These are phyloP conservation scores for Xylaria sp. DNA, from an alignment of 2,329 filamentous ascomycete species.

Conservation along the genomic window DNA sequence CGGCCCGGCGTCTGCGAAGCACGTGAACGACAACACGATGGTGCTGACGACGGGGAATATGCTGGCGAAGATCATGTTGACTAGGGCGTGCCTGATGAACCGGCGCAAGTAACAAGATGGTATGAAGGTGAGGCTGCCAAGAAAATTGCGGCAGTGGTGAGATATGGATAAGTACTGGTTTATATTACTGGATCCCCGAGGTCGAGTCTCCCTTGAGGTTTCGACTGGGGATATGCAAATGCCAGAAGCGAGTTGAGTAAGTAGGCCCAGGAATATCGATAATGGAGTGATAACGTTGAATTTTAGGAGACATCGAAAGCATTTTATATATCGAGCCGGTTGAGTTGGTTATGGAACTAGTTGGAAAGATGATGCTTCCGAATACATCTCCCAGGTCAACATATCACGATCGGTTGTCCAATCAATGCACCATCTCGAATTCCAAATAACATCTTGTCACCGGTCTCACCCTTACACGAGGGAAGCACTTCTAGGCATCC, in stretches of 20 bases:
- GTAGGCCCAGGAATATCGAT: not conserved
- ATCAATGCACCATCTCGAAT: constrained; percentile 8
- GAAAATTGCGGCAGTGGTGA: not conserved
- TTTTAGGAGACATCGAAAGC: not conserved
- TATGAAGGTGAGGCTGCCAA: not conserved
- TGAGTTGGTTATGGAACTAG: not conserved
- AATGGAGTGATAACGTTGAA: not conserved
- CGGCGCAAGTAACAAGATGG: not conserved
- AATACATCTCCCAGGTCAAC: not conserved
- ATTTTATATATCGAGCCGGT: not conserved
- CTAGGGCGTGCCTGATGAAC: not conserved
- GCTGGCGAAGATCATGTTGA: constrained; percentile 14
- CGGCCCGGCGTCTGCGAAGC: constrained; percentile 11
- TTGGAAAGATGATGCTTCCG: not conserved
- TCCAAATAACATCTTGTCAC: constrained; percentile 11
- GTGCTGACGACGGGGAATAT: constrained; percentile 17
- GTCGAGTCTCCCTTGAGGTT: not conserved
- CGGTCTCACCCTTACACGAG: not conserved
- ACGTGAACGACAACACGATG: constrained; percentile 17
- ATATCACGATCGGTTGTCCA: constrained; percentile 2
- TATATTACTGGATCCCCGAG: not conserved
- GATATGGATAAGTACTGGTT: not conserved
- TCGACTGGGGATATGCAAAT: not conserved
- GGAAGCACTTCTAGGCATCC: too few relatives aligned
- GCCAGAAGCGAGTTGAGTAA: not conserved